Conservation (phyloP, 371 early-diverging fungal species). For the Massospora cicadina region DNA sequence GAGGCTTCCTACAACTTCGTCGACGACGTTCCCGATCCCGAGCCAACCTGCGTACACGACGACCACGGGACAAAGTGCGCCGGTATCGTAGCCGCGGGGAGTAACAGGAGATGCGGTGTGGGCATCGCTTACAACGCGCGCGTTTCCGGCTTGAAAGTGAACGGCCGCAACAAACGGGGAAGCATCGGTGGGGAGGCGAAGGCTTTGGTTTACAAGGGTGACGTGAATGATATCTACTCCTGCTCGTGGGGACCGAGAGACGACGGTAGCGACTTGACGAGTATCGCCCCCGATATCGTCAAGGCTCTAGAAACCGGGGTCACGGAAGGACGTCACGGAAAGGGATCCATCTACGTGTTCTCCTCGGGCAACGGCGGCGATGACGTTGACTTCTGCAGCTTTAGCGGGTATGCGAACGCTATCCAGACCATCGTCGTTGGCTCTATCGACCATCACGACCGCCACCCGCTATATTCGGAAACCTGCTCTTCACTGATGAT, state of each 20-base stretch:
- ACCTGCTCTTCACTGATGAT: constrained; percentile 75
- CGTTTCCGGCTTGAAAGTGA: constrained; percentile 78
- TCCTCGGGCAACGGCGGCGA: constrained; percentile 88
- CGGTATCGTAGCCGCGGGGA: constrained; percentile 82
- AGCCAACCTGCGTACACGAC: constrained; percentile 59
- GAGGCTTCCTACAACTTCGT: constrained; percentile 89
- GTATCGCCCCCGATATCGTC: constrained; percentile 51
- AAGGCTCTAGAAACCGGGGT: constrained; percentile 75
- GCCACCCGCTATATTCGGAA: constrained; percentile 78
- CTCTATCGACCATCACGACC: constrained; percentile 54
- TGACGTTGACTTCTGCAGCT: constrained; percentile 78
- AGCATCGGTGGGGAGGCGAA: constrained; percentile 85
- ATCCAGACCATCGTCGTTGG: constrained; percentile 88
- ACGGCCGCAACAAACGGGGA: too few species aligned
- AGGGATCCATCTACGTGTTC: constrained; percentile 82
- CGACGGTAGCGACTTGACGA: constrained; percentile 74
- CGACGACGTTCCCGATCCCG: constrained; percentile 45
- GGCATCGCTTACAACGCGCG: constrained; percentile 84
- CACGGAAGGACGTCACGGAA: constrained; percentile 61
- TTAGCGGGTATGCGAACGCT: constrained; percentile 91
- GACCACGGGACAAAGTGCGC: constrained; percentile 94
- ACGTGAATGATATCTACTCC: constrained; percentile 80
- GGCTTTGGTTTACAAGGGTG: constrained; percentile 66
- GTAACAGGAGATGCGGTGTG: constrained; percentile 81
- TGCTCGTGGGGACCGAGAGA: constrained; percentile 94